Evolutionary conservation across 352 stramenopile species (phyloP).

Genomic region (Stephanocyclus meneghinianus): DNA sequence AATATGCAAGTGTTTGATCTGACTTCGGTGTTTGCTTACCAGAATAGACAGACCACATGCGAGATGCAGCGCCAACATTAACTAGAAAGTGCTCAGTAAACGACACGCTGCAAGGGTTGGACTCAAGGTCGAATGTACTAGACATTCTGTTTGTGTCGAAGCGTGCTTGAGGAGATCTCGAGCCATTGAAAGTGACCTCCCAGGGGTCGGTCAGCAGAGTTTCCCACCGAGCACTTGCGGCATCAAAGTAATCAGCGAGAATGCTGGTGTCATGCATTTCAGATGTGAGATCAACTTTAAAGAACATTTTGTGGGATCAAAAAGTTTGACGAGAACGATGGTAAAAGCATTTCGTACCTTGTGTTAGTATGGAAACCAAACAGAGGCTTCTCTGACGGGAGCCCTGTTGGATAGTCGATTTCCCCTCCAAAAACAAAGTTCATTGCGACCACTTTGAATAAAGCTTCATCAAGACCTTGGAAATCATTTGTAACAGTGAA

Average conservation of each 20-base stretch:
- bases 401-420: conserved; percentile 40
- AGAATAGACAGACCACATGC: conserved; percentile 83
- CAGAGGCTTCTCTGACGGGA: conserved; percentile 46
- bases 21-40: conserved; percentile 22
- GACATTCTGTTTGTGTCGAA: conserved; percentile 63
- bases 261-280: conserved; percentile 31
- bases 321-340: background rate
- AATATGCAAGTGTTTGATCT: background rate
- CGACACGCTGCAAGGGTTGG: conserved; percentile 73
- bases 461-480: conserved; percentile 77
- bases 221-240: conserved; percentile 70
- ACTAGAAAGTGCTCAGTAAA: conserved; percentile 84
- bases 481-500: conserved; percentile 83
- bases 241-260: conserved; percentile 83
- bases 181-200: conserved; percentile 78
- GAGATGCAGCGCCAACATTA: conserved; percentile 72
- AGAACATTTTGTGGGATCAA: background rate
- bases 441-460: conserved; percentile 74
- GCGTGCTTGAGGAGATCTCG: conserved; percentile 52
- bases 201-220: conserved; percentile 74
- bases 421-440: conserved; percentile 72
- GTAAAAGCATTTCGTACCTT: conserved; percentile 31
- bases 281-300: too few species aligned
- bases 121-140: conserved; percentile 81
- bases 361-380: conserved; percentile 63